Evolutionary conservation across 169 alveolate genomes (phyloP).

Genomic region (Babesia divergens): DNA sequence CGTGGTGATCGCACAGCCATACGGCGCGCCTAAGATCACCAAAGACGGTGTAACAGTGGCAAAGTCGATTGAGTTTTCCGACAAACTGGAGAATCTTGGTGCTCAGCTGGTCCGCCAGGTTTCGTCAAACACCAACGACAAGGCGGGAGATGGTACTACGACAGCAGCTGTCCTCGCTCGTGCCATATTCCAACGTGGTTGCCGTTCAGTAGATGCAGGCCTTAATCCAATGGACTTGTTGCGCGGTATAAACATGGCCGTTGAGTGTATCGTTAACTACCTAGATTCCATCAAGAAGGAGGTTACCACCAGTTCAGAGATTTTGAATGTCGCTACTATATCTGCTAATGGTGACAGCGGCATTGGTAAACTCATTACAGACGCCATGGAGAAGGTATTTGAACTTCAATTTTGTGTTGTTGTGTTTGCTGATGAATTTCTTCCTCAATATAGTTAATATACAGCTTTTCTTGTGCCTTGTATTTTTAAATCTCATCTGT

Average conservation of each 20-base stretch:
- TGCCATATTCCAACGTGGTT: conserved; percentile 97
- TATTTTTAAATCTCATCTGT: conserved; percentile 86
- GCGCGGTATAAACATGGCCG: conserved; percentile 83
- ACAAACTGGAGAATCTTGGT: conserved; percentile 93
- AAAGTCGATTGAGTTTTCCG: conserved; percentile 92
- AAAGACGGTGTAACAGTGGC: conserved; percentile 99
- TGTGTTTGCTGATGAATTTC: conserved; percentile 47
- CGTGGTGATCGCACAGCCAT: conserved; percentile 93
- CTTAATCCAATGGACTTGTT: conserved; percentile 98
- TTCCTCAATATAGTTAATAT: conserved; percentile 58
- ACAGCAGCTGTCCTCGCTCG: conserved; percentile 98
- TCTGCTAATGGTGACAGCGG: conserved; percentile 97
- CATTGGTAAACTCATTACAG: conserved; percentile 95
- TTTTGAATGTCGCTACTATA: conserved; percentile 95
- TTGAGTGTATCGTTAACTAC: conserved; percentile 70
- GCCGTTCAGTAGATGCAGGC: conserved; percentile 98
- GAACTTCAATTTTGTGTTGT: conserved; percentile 32
- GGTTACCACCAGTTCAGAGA: conserved; percentile 76
- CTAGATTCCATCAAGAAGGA: conserved; percentile 74
- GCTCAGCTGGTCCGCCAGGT: conserved; percentile 97
- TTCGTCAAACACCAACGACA: conserved; percentile 95
- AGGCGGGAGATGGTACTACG: conserved; percentile 99
- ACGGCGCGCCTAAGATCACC: conserved; percentile 96
- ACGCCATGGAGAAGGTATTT: conserved; percentile 90
- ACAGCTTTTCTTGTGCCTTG: conserved; percentile 92